A percentile compares a stretch with the other conserved stretches of the same genome.
These are phyloP conservation scores for Colletotrichum kahawae DNA, from an alignment of 2,329 filamentous ascomycete species.

Conservation along the genomic window DNA sequence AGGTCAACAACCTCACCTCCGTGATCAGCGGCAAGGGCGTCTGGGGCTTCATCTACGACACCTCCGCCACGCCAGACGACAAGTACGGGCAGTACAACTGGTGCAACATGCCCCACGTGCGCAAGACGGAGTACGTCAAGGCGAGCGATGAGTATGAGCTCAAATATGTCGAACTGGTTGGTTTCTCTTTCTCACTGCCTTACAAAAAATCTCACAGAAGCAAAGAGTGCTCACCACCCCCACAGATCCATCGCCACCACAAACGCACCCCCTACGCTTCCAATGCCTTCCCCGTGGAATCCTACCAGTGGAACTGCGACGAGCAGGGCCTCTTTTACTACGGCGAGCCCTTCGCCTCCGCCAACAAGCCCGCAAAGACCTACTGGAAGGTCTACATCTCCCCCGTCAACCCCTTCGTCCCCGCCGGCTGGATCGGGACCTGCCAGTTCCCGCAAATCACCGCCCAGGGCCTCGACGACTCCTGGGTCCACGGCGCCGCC, in stretches of 20 bases:
- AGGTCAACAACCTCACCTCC: slow-evolving; percentile 65
- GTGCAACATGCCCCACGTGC: slow-evolving; percentile 90
- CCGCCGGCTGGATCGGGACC: slow-evolving; percentile 71
- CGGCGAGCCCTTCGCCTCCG: slow-evolving; percentile 59
- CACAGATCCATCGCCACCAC: slow-evolving; percentile 79
- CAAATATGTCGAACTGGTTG: slow-evolving; percentile 76
- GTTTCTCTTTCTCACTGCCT: slow-evolving; percentile 22
- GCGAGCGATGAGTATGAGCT: slow-evolving; percentile 64
- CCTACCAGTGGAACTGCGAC: slow-evolving; percentile 75
- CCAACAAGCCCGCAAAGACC: slow-evolving; percentile 51
- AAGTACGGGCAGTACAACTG: slow-evolving; percentile 75
- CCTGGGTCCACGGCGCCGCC: slow-evolving; percentile 77
- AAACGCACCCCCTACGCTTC: slow-evolving; percentile 82
- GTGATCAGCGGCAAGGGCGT: slow-evolving; percentile 65
- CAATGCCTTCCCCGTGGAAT: slow-evolving; percentile 78
- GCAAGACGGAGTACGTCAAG: slow-evolving; percentile 66
- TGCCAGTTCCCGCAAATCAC: slow-evolving; percentile 88
- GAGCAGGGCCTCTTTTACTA: slow-evolving; percentile 75
- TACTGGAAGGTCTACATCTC: slow-evolving; percentile 72
- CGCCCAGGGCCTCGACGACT: slow-evolving; percentile 72
- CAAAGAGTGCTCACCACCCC: not conserved
- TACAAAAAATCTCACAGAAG: not conserved
- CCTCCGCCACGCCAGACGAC: slow-evolving; percentile 60
- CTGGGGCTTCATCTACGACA: slow-evolving; percentile 78
- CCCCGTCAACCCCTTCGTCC: slow-evolving; percentile 68